Evolutionary conservation across 768 basidiomycete genomes (phyloP).

Genomic region (Leccinum subtestaceum): DNA sequence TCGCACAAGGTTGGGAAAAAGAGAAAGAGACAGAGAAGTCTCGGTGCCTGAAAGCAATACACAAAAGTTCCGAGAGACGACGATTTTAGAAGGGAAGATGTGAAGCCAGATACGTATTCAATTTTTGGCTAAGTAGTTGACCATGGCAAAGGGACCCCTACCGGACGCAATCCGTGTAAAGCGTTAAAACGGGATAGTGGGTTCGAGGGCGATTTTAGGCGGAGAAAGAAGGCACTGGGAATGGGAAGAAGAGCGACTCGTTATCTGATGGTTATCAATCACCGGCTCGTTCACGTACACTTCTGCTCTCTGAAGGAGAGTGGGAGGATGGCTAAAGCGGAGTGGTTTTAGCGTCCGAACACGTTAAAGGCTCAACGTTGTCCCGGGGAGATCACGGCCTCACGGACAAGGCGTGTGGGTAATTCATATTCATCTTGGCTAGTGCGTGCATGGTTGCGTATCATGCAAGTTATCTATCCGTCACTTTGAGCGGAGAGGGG

Average conservation of each 20-base stretch:
- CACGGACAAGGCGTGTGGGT: background rate
- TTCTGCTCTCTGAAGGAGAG: background rate
- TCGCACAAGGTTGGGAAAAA: background rate
- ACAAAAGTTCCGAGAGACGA: background rate
- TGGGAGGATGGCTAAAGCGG: background rate
- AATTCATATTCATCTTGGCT: background rate
- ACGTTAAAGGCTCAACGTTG: constrained; percentile 6
- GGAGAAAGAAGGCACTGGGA: background rate
- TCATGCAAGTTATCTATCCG: constrained; percentile 5
- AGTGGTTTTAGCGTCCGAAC: background rate
- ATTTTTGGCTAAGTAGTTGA: background rate
- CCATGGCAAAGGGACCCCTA: background rate
- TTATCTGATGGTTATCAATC: background rate
- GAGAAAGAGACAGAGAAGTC: background rate
- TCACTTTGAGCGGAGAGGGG: background rate
- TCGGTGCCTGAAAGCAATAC: background rate
- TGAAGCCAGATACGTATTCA: background rate
- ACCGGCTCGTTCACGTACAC: background rate
- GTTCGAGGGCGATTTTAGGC: background rate
- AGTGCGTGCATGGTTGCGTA: background rate
- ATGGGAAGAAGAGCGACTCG: background rate
- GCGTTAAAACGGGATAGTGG: too few relatives aligned
- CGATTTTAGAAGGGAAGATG: background rate
- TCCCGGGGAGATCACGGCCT: constrained; percentile 1
- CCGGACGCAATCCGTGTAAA: background rate